Evolutionary conservation across 2,329 filamentous ascomycete genomes (phyloP), one percentile per base, ranked within the genome.

Genomic region (Sporothrix schenckii): DNA sequence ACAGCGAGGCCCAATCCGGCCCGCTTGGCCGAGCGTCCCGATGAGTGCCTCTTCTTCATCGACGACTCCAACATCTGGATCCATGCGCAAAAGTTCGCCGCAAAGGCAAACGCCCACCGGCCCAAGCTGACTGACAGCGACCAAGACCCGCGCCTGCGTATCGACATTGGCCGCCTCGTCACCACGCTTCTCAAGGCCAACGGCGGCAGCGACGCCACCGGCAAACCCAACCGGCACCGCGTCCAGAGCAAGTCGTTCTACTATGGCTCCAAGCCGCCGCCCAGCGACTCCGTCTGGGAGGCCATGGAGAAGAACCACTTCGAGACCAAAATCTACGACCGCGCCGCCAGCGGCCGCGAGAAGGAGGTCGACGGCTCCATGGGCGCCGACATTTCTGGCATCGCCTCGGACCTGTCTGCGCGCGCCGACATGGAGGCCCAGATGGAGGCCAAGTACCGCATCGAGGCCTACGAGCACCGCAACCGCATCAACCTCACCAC

Each of bases 361-460:
- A 77, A 77, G 66, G 70, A 77, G 60, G 76, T 77, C 10, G 75
- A 77, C 54, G 76, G 63, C 49, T 73, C 73, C 58, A 76, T 77
- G 76, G 71, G 70, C 10, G 60, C 72, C 1, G 75, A 76, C 47
- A 61, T 77, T 27, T 67, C 53, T 53, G 16, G 6, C 4, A 3
- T 72, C 3, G 74, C 76, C 24, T 68, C 73, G 41, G 47, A 73
- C 21, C 72, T 76, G 39, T 7, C 27, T 2, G 34, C 70, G 21
- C 10, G 44, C 5, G 44, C 44, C 14, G 14, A 16, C 13, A 49
- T 49, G 44, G 44, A 49, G 44, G 44, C 44, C 14, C 44, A 49
- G 16, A 34, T 34, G 6, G 27, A 19, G 72, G 72, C 27, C 19
- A 68, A 50, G 49, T 27, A 27, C 21, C n/a, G 21, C 19, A 53